Percentiles rank a stretch among this genome's conserved stretches.
These are phyloP conservation scores for Karstenula rhodostoma DNA, from an alignment of 2,329 filamentous ascomycete genomes.

Conservation along the genomic window DNA sequence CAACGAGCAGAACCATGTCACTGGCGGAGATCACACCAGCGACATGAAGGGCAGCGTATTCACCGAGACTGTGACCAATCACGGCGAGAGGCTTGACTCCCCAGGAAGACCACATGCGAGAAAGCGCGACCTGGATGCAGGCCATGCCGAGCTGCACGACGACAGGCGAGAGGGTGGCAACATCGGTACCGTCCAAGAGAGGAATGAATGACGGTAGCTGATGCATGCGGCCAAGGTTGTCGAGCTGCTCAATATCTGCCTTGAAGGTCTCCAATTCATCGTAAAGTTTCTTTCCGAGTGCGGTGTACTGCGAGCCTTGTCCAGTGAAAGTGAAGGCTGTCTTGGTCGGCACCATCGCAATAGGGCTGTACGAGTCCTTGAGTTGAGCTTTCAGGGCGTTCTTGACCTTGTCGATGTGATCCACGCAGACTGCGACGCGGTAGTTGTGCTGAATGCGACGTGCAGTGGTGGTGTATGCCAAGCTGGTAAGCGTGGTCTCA, in stretches of 20 bases:
- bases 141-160: conserved; percentile 63
- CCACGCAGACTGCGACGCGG: conserved; percentile 57
- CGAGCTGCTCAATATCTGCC: conserved; percentile 59
- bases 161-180: conserved; percentile 59
- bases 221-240: conserved; percentile 57
- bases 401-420: conserved; percentile 57
- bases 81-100: conserved; percentile 63
- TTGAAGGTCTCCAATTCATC: conserved; percentile 58
- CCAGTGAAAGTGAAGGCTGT: conserved; percentile 62
- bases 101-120: conserved; percentile 63
- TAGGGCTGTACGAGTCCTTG: conserved; percentile 60
- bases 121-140: conserved; percentile 61
- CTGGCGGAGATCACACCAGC: conserved; percentile 75
- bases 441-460: conserved; percentile 64
- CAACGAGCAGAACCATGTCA: conserved; percentile 77
- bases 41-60: conserved; percentile 76
- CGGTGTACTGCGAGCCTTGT: conserved; percentile 62
- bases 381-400: conserved; percentile 56
- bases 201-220: conserved; percentile 59
- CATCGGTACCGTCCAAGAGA: conserved; percentile 58
- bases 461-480: conserved; percentile 62
- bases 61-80: conserved; percentile 70
- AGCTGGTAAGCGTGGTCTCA: conserved; percentile 55
- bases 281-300: conserved; percentile 59
- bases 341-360: conserved; percentile 62